Percentiles rank a stretch among this genome's conserved stretches.
These are phyloP conservation scores for Talaromyces sp. DNA, from an alignment of 2,329 filamentous ascomycete genomes.

Conservation along the genomic window DNA sequence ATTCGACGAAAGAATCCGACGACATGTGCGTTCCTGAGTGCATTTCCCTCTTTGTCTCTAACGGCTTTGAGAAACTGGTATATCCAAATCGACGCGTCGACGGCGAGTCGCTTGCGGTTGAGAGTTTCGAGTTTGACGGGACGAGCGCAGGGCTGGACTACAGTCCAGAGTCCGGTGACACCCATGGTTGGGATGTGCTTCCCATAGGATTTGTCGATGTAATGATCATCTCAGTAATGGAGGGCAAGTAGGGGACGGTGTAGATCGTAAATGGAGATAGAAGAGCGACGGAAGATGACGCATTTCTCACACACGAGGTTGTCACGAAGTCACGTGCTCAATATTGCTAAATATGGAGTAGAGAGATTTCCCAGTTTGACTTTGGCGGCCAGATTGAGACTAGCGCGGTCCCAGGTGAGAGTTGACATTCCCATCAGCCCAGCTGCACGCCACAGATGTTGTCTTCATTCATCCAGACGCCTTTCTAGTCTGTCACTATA, in stretches of 20 bases:
- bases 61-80: constrained; percentile 99
- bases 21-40: constrained; percentile 89
- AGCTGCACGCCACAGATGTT: too few species aligned
- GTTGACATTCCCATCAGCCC: too few species aligned
- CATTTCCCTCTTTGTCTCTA: constrained; percentile 96
- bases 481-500: too few species aligned
- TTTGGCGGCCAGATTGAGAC: too few species aligned
- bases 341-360: not conserved
- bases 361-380: not conserved
- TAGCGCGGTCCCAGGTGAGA: too few species aligned
- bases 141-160: constrained; percentile 89
- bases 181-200: constrained; percentile 61
- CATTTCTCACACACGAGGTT: constrained; percentile 5
- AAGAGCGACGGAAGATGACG: constrained; percentile 1
- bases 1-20: constrained; percentile 98
- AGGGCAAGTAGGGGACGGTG: too few species aligned
- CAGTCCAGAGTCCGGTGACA: constrained; percentile 96
- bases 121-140: constrained; percentile 95
- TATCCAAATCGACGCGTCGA: constrained; percentile 99
- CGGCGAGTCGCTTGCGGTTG: constrained; percentile 91
- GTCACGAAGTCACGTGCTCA: constrained; percentile 14
- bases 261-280: not conserved
- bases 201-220: not conserved
- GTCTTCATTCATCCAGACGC: too few species aligned
- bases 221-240: not conserved